A percentile compares a stretch with the other conserved stretches of the same genome.
These are phyloP conservation scores for Akanthomyces muscarius DNA, from an alignment of 2,329 filamentous ascomycete species.

Conservation along the genomic window DNA sequence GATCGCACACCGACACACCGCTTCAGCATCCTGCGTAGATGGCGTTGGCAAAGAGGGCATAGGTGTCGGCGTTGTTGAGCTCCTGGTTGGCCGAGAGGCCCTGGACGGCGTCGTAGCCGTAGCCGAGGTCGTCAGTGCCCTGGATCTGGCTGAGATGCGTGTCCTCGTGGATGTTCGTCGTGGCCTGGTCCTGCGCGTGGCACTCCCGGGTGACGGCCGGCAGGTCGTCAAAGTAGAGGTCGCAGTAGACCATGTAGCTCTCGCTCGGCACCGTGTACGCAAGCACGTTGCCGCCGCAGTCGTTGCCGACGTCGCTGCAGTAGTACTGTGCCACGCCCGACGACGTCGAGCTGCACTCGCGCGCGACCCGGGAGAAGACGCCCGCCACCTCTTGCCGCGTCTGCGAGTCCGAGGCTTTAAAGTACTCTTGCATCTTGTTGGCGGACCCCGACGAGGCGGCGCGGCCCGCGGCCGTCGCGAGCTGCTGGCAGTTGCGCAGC, in stretches of 20 bases:
- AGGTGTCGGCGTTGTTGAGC: constrained; percentile 22
- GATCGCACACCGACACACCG: constrained; percentile 4
- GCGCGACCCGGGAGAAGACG: constrained; percentile 48
- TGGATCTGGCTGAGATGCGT: constrained; percentile 53
- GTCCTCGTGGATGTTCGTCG: constrained; percentile 58
- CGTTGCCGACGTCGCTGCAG: constrained; percentile 54
- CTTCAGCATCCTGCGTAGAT: constrained; percentile 16
- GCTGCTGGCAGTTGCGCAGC: constrained; percentile 46
- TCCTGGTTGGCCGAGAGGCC: constrained; percentile 15
- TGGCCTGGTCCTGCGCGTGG: constrained; percentile 62
- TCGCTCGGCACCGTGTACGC: constrained; percentile 57
- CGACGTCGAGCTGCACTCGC: constrained; percentile 50
- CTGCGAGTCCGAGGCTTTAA: constrained; percentile 47
- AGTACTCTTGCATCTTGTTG: constrained; percentile 52
- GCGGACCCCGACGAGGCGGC: constrained; percentile 43
- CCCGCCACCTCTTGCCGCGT: constrained; percentile 44
- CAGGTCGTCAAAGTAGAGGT: constrained; percentile 54
- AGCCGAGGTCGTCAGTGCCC: constrained; percentile 37
- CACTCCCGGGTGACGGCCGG: constrained; percentile 47
- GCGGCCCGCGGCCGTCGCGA: constrained; percentile 37
- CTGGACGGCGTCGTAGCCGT: constrained; percentile 20
- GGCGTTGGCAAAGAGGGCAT: constrained; percentile 21
- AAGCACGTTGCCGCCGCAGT: constrained; percentile 48
- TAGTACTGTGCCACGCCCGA: constrained; percentile 49
- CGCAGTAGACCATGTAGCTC: constrained; percentile 59